Evolutionary conservation across 1,284 basidiomycete species (phyloP).

Genomic region (Mycena sp.): DNA sequence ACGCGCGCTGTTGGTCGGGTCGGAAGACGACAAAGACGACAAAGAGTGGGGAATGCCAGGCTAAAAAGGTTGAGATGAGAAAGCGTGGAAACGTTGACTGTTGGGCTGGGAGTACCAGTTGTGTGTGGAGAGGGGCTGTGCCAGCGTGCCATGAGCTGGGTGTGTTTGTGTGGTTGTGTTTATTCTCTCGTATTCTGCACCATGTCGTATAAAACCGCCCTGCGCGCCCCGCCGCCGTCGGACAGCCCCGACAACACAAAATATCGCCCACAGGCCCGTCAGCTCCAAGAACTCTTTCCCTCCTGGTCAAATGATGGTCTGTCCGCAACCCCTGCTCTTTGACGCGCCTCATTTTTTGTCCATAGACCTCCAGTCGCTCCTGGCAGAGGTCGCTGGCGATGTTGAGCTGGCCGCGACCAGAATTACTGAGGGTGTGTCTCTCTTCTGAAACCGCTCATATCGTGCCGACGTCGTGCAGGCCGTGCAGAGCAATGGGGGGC

Average conservation of each 20-base stretch:
- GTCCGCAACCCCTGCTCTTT: slow-evolving; percentile 29
- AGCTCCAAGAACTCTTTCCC: slow-evolving; percentile 84
- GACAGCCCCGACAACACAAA: slow-evolving; percentile 46
- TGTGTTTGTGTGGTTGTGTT: not conserved
- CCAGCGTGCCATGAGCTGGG: too few relatives aligned
- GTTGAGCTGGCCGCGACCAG: slow-evolving; percentile 77
- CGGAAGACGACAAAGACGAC: too few relatives aligned
- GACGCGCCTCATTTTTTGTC: slow-evolving; percentile 34
- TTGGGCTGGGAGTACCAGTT: too few relatives aligned
- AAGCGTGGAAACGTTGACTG: too few relatives aligned
- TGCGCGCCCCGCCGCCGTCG: slow-evolving; percentile 3
- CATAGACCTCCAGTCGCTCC: slow-evolving; percentile 79
- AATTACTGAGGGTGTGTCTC: slow-evolving; percentile 90
- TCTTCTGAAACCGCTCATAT: slow-evolving; percentile 33
- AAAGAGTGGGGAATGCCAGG: too few relatives aligned
- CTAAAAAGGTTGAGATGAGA: too few relatives aligned
- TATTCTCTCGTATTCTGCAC: not conserved
- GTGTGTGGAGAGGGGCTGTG: too few relatives aligned
- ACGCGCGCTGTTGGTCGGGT: too few relatives aligned
- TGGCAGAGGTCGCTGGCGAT: slow-evolving; percentile 80
- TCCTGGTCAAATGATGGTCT: slow-evolving; percentile 80
- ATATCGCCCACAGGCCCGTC: slow-evolving; percentile 60
- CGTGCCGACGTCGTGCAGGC: slow-evolving; percentile 55
- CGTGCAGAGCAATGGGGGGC: slow-evolving; percentile 86
- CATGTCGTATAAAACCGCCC: slow-evolving; percentile 31